Evolutionary conservation across 2,329 filamentous ascomycete genomes (phyloP).

Genomic region (Nothomitra cinnamomea): DNA sequence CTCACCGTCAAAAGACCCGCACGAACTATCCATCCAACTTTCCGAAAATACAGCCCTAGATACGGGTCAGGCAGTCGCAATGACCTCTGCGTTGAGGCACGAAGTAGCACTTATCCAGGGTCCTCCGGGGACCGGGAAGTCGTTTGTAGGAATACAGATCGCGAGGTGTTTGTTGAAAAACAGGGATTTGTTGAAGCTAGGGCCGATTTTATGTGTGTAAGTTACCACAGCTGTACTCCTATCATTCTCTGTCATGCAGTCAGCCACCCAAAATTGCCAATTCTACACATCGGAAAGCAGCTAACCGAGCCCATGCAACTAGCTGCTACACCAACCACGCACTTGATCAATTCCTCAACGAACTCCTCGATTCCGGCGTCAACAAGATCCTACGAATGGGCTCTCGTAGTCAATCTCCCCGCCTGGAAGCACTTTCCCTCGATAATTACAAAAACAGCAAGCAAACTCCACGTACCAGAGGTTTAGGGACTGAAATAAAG

Average conservation of each 20-base stretch:
- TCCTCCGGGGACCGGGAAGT: constrained; percentile 67
- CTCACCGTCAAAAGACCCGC: constrained; percentile 13
- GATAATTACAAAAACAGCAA: background rate
- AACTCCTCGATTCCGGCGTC: constrained; percentile 14
- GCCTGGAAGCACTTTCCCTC: constrained; percentile 5
- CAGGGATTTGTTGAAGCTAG: background rate
- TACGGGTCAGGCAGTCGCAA: constrained; percentile 5
- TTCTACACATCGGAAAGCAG: background rate
- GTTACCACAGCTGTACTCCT: constrained; percentile 5
- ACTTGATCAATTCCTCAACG: constrained; percentile 18
- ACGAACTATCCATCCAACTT: constrained; percentile 18
- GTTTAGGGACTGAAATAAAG: constrained; percentile 7
- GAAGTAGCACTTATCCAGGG: constrained; percentile 66
- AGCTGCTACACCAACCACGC: constrained; percentile 31
- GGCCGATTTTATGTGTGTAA: constrained; percentile 9
- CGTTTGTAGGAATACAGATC: constrained; percentile 36
- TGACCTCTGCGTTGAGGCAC: constrained; percentile 16
- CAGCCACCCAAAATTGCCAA: background rate
- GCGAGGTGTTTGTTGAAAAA: constrained; percentile 9
- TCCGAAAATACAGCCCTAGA: constrained; percentile 14
- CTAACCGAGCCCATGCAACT: background rate
- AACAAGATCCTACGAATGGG: constrained; percentile 4
- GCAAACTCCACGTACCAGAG: constrained; percentile 17
- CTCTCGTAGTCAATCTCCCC: constrained; percentile 4
- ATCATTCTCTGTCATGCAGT: background rate